A percentile compares a stretch with the other conserved stretches of the same genome.
These are phyloP conservation scores for Kwoniella shandongensis DNA, from an alignment of 768 basidiomycete species.

Conservation along the genomic window DNA sequence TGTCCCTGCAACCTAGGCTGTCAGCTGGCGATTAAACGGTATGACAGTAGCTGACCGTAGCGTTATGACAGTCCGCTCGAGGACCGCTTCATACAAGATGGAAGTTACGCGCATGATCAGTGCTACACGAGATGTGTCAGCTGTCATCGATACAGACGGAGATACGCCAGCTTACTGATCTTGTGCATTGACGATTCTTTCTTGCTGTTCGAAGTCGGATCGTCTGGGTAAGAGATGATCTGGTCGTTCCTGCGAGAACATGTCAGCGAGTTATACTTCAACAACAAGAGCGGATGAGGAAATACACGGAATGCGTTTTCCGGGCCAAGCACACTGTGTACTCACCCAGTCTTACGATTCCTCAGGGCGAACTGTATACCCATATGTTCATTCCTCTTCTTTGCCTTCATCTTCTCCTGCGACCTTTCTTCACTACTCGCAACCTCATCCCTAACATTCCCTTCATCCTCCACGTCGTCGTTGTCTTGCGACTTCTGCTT, in stretches of 20 bases:
- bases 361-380: slow-evolving; percentile 20
- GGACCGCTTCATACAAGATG: slow-evolving; percentile 38
- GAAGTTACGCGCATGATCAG: slow-evolving; percentile 26
- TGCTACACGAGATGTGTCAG: slow-evolving; percentile 11
- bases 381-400: background rate
- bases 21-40: background rate
- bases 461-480: background rate
- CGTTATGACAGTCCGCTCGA: slow-evolving; percentile 28
- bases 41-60: slow-evolving; percentile 27
- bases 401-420: background rate
- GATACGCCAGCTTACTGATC: slow-evolving; percentile 16
- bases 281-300: too few relatives aligned
- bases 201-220: slow-evolving; percentile 11
- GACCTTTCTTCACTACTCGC: background rate
- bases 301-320: too few relatives aligned
- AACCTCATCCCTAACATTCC: background rate
- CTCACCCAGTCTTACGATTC: slow-evolving; percentile 43
- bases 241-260: slow-evolving; percentile 29
- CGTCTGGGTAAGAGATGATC: slow-evolving; percentile 32
- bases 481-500: background rate
- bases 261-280: too few relatives aligned
- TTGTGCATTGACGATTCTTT: slow-evolving; percentile 17
- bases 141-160: background rate
- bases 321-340: too few relatives aligned
- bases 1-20: slow-evolving; percentile 60